Evolutionary conservation across 148 eudicot species (phyloP), one percentile per base, ranked within the genome.

Genomic region (Vaccinium myrtillus): DNA sequence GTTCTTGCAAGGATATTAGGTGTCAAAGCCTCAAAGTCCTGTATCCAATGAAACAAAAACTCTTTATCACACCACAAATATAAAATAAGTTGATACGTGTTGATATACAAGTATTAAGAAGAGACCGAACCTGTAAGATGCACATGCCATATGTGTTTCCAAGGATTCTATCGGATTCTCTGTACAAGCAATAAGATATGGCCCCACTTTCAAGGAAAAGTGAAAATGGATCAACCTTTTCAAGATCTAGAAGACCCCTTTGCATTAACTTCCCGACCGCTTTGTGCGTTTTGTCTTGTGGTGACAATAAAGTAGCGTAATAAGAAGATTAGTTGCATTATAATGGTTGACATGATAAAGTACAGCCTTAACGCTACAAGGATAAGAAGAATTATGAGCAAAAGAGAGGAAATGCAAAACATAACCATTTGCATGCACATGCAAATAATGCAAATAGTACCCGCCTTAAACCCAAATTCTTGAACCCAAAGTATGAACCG

Each of bases 91-190:
- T 75, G n/a, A 21, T 46, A 18, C 32, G 15, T 48, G 27, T 8
- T 49, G 14, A 46, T 18, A 75, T 12, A 75, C 27, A 48, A 19
- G 49, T 21, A 75, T 61, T n/a, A 51, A 61, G 36, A 39, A 81
- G 51, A 25, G 69, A 83, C 43, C 50, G 19, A 67, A 95, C 98
- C 98, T 96, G 98, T 81, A 96, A 85, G 83, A 96, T 89, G 87
- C 98, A 96, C 98, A 96, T 94, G 89, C 98, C 96, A 89, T 93
- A 96, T 30, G 98, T 96, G 79, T 91, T 93, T 30, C 99, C 99
- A 61, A 96, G 93, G 76, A 96, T 89, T 86, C 97, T 92, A 78
- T 93, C 99, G 2, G 98, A 96, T 71, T 96, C 97, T 87, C 86
- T 89, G 84, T 96, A 96, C 82, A 87, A 74, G 90, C 98, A 94